phyloP scores from a whole-genome alignment of 352 stramenopile genomes.

The Plasmopara viticola region DNA sequence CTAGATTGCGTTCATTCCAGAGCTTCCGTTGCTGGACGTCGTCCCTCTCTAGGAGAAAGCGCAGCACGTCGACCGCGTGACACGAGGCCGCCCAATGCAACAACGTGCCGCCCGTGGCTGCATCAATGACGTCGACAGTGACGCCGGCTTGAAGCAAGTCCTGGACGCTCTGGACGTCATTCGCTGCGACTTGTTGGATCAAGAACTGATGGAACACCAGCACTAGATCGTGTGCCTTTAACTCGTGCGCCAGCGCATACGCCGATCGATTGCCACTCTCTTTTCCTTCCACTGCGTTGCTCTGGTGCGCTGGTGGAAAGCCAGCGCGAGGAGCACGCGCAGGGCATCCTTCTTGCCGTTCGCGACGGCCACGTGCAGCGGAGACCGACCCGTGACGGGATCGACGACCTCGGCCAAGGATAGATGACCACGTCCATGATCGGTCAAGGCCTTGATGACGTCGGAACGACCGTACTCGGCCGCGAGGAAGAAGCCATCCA shows the following conservation, averaged over 20 bases:
- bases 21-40: conserved; percentile 32
- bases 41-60: conserved; percentile 34
- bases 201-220: conserved; percentile 83
- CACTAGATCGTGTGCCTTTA: conserved; percentile 53
- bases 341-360: conserved; percentile 72
- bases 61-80: conserved; percentile 49
- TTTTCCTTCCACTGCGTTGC: conserved; percentile 8
- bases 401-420: conserved; percentile 54
- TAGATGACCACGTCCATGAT: conserved; percentile 50
- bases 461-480: conserved; percentile 77
- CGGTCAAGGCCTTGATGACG: conserved; percentile 77
- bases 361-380: conserved; percentile 68
- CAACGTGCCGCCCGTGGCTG: conserved; percentile 49
- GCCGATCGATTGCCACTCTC: conserved; percentile 32
- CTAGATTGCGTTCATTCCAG: conserved; percentile 48
- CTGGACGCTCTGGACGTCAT: conserved; percentile 48
- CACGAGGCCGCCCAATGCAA: conserved; percentile 79
- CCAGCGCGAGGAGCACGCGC: conserved; percentile 66
- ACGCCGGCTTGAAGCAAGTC: conserved; percentile 57
- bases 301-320: conserved; percentile 60
- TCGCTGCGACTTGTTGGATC: conserved; percentile 75
- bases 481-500: conserved; percentile 78
- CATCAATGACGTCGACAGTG: conserved; percentile 45
- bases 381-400: conserved; percentile 49
- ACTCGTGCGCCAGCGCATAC: conserved; percentile 58